Base-by-base conservation (phyloP, 495 filamentous ascomycete species). In the Chaetomium cochliodes region DNA sequence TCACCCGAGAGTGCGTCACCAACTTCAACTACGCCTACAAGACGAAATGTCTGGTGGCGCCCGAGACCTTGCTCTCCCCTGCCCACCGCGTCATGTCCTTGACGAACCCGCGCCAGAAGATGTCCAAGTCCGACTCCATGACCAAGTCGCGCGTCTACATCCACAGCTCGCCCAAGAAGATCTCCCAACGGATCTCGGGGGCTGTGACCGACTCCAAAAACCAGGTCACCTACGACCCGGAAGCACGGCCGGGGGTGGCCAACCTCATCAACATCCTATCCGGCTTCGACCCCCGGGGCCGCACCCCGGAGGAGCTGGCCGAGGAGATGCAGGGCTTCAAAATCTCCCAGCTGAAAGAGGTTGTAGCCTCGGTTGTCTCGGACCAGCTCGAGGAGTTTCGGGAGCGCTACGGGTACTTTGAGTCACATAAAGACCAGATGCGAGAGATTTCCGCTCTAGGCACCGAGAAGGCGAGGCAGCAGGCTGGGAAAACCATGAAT, bases 21-120 rank as follows among this genome's bases (percentile, higher is more conserved):
- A 88, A 87, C 65, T 98, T 98, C 79, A 94, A 97, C 75, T 79
- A 88, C 71, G 74, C 81, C 18, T 92, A 89, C 72, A 82, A 84
- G 4, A 68, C 80, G 0, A 71, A 89, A n/a, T 85, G 93, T 33
- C 46, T 75, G 11, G 77, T 86, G 0, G 70, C 77, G 0, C 94
- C 94, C 8, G 77, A 90, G 66, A 93, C 90, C 0, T 76, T 96
- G 3, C 82, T 93, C 52, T 90, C 66, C 22, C 87, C 91, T 33
- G 86, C 88, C 25, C 91, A 88, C 64, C 84, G 96, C 66, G 82
- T 98, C 56, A 96, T 96, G 93, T 96, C 92, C 18, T 85, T 98
- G 37, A 85, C 82, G 39, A 74, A 91, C 18, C 93, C 94, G 1
- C 67, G 67, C 2, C 70, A 82, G 26, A 98, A 98, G 69, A 98